Percentiles rank a stretch among this genome's conserved stretches.
Evolutionary conservation across 192 early-diverging fungal genomes (phyloP).

Genomic region (Dissophora ornata): DNA sequence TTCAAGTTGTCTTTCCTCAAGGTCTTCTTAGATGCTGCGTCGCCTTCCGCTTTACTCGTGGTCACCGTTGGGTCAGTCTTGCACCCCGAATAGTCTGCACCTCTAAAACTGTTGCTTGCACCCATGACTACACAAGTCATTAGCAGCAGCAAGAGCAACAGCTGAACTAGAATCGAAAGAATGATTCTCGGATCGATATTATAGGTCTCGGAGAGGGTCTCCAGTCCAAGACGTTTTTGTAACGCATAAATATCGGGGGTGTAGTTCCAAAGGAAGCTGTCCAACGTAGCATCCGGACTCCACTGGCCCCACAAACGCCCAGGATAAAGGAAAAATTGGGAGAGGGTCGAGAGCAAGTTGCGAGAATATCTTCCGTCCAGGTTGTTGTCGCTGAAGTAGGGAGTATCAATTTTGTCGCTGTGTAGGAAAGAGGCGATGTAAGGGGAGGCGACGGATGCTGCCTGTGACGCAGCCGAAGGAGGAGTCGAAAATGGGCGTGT

Average conservation of each 20-base stretch:
- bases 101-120: not conserved
- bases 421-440: too few relatives aligned
- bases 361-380: too few relatives aligned
- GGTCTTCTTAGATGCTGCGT: not conserved
- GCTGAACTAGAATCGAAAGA: not conserved
- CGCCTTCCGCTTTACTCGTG: too few relatives aligned
- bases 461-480: not conserved
- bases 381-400: not conserved
- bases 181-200: conserved; percentile 16
- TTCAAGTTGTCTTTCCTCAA: too few relatives aligned
- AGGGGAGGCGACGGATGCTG: too few relatives aligned
- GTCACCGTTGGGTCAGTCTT: too few relatives aligned
- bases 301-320: not conserved
- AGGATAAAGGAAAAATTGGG: not conserved
- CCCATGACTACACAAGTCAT: not conserved
- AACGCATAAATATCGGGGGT: conserved; percentile 13
- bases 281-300: conserved; percentile 7
- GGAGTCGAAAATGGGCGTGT: not conserved
- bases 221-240: conserved; percentile 5
- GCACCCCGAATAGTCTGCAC: too few relatives aligned
- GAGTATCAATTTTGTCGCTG: not conserved
- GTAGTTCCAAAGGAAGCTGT: conserved; percentile 32
- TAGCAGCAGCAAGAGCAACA: not conserved
- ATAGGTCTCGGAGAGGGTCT: conserved; percentile 2
- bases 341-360: not conserved